Evolutionary conservation across 108 stramenopile genomes (phyloP).

Genomic region (Cylindrotheca fusiformis): DNA sequence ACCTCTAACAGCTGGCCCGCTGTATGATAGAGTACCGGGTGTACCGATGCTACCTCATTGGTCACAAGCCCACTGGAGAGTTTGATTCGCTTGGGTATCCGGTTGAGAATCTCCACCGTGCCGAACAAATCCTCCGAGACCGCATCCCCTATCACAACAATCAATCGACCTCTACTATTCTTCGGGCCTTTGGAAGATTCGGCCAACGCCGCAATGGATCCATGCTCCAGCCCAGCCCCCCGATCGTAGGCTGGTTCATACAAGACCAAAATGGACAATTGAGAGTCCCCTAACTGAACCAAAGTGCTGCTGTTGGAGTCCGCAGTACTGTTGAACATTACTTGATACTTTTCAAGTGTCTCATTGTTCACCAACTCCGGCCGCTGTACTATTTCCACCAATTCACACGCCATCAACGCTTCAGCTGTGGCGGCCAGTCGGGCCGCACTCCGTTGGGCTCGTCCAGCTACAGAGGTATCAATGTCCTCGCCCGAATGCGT

Average conservation of each 20-base stretch:
- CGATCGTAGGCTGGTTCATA: conserved; percentile 68
- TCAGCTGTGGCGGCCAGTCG: conserved; percentile 67
- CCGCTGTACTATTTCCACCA: conserved; percentile 54
- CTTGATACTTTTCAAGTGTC: conserved; percentile 42
- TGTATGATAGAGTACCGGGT: conserved; percentile 52
- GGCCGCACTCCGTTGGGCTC: conserved; percentile 71
- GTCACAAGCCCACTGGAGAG: conserved; percentile 38
- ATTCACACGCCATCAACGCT: conserved; percentile 68
- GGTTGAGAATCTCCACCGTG: conserved; percentile 16
- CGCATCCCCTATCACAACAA: conserved; percentile 52
- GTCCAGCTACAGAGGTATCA: conserved; percentile 57
- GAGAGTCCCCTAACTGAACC: conserved; percentile 4
- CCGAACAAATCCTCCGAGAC: conserved; percentile 8
- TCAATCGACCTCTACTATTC: conserved; percentile 37
- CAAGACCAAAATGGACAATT: conserved; percentile 58
- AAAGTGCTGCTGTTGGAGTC: not conserved
- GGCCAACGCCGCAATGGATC: conserved; percentile 43
- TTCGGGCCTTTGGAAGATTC: not conserved
- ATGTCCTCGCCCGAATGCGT: conserved; percentile 42
- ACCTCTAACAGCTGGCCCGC: conserved; percentile 50
- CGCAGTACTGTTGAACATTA: conserved; percentile 43
- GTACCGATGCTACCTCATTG: conserved; percentile 62
- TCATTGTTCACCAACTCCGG: conserved; percentile 13
- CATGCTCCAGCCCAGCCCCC: conserved; percentile 70
- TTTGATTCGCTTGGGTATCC: conserved; percentile 23